phyloP scores from a whole-genome alignment of 2,329 filamentous ascomycete genomes.

The Cladophialophora chaetospira region DNA sequence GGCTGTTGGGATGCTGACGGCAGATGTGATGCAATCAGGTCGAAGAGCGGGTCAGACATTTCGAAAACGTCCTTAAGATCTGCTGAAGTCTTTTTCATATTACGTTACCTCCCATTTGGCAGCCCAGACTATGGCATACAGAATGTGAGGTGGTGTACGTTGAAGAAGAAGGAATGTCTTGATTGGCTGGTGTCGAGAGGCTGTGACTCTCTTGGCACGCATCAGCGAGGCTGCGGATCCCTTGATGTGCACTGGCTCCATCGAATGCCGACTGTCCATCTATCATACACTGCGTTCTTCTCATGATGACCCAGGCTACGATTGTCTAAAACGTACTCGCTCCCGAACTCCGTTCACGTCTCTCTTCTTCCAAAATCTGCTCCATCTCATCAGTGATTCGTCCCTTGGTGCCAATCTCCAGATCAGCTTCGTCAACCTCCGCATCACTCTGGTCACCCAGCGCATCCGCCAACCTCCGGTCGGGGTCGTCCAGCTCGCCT shows the following conservation, averaged over 20 bases:
- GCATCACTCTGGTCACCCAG: constrained; percentile 34
- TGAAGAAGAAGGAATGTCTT: background rate
- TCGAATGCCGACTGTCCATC: background rate
- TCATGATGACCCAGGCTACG: no score
- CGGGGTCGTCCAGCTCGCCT: constrained; percentile 30
- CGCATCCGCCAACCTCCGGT: constrained; percentile 31
- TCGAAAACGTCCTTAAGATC: background rate
- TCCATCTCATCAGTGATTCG: constrained; percentile 30
- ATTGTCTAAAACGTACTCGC: constrained; percentile 25
- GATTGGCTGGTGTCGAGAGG: background rate
- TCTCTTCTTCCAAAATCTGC: constrained; percentile 33
- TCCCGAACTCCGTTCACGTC: constrained; percentile 23
- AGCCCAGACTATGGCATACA: no score
- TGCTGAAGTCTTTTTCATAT: no score
- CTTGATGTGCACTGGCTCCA: background rate
- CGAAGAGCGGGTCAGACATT: constrained; percentile 74
- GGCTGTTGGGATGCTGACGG: constrained; percentile 43
- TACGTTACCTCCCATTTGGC: no score
- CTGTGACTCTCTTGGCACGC: background rate
- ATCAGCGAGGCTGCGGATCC: background rate
- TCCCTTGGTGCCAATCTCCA: constrained; percentile 29
- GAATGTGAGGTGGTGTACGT: background rate
- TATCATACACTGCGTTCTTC: background rate
- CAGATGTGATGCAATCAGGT: constrained; percentile 68
- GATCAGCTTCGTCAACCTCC: constrained; percentile 32